Conservation (phyloP, 169 alveolate species). For the Babesia caballi region DNA sequence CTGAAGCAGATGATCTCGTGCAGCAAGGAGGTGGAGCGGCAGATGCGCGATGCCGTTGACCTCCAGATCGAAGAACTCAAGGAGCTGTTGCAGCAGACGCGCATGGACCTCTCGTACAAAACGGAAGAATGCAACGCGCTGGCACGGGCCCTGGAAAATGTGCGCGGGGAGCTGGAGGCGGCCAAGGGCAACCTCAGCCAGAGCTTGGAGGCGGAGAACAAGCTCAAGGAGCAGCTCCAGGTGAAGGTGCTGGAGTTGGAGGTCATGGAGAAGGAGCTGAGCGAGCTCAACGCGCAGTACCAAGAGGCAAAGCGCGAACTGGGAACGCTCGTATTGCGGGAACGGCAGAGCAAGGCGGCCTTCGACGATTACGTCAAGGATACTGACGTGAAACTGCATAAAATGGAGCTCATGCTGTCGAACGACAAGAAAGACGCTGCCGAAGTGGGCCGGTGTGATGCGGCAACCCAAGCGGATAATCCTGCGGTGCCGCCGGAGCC, state of each 20-base stretch:
- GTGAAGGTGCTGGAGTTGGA: not conserved
- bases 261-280: not conserved
- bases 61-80: conserved; percentile 34
- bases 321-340: not conserved
- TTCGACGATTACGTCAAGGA: conserved; percentile 18
- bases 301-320: conserved; percentile 1
- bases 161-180: conserved; percentile 16
- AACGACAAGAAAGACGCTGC: not conserved
- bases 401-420: conserved; percentile 4
- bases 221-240: not conserved
- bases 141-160: conserved; percentile 1
- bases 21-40: conserved; percentile 33
- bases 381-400: not conserved
- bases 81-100: conserved; percentile 34
- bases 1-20: conserved; percentile 3
- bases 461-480: not conserved
- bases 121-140: conserved; percentile 24
- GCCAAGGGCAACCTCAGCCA: conserved; percentile 9
- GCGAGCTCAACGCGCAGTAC: not conserved
- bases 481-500: not conserved
- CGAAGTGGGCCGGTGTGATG: too few species aligned
- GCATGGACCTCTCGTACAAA: conserved; percentile 13
- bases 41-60: conserved; percentile 19
- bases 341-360: not conserved
- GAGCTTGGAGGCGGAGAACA: not conserved